Evolutionary conservation across 352 stramenopile genomes (phyloP).

Genomic region (Pythium monospermum): DNA sequence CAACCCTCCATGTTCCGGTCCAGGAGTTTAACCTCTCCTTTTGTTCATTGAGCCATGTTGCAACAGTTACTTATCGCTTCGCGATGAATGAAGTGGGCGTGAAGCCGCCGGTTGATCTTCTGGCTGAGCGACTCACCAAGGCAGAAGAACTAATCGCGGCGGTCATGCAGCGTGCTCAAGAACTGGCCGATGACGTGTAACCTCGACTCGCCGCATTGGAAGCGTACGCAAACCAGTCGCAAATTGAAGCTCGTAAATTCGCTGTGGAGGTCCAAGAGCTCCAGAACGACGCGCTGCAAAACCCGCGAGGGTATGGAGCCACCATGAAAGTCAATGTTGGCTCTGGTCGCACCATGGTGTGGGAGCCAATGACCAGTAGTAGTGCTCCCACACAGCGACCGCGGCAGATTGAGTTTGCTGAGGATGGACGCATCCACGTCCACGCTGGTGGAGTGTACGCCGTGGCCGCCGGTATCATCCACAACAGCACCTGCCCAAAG

Average conservation of each 20-base stretch:
- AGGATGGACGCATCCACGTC: neutral
- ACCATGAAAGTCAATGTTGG: neutral
- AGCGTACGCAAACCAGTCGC: neutral
- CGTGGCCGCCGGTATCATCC: neutral
- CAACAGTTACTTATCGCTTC: slow-evolving; percentile 2
- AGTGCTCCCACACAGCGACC: too few species aligned
- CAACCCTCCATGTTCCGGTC: neutral
- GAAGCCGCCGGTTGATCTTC: slow-evolving; percentile 7
- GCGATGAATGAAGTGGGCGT: slow-evolving; percentile 1
- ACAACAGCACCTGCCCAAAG: neutral
- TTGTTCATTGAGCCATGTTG: slow-evolving; percentile 4
- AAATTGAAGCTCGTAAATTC: too few species aligned
- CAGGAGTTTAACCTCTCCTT: slow-evolving; percentile 1
- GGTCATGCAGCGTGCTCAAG: neutral
- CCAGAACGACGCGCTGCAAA: neutral
- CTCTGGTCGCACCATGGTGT: neutral
- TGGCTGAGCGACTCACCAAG: neutral
- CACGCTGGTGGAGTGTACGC: neutral
- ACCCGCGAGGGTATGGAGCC: neutral
- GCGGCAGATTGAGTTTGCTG: neutral
- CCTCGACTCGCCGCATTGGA: too few species aligned
- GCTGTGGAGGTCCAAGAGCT: neutral
- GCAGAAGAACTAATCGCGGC: neutral
- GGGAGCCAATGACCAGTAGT: neutral
- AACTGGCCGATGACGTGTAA: neutral